A percentile compares a stretch with the other conserved stretches of the same genome.
Evolutionary conservation across 2,329 filamentous ascomycete species (phyloP).

Genomic region (Cytospora piceicola): DNA sequence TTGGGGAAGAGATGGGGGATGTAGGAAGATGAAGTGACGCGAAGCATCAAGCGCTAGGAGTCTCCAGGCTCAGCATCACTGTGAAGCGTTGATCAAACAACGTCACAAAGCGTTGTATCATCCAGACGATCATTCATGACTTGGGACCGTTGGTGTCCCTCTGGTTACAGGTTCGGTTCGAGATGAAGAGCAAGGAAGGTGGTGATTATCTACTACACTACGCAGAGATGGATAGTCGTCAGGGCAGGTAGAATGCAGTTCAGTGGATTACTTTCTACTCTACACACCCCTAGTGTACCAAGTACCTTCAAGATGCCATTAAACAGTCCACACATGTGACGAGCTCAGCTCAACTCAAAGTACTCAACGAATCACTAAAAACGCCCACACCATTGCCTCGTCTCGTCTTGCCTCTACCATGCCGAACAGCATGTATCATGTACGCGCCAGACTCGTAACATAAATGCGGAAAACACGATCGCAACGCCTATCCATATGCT

Average conservation of each 20-base stretch:
- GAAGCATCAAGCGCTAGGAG: background rate
- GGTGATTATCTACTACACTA: background rate
- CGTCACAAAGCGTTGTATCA: background rate
- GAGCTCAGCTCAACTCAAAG: constrained; percentile 23
- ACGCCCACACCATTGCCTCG: background rate
- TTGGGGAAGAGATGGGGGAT: background rate
- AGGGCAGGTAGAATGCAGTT: background rate
- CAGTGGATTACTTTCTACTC: constrained; percentile 3
- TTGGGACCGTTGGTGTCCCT: background rate
- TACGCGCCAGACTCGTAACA: constrained; percentile 3
- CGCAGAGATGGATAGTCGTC: background rate
- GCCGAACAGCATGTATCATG: constrained; percentile 13
- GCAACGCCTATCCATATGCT: constrained; percentile 25
- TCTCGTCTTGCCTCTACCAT: constrained; percentile 3
- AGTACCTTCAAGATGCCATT: constrained; percentile 1
- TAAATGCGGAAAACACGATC: background rate
- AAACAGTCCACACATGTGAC: constrained; percentile 7
- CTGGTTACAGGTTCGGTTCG: background rate
- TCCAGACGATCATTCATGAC: background rate
- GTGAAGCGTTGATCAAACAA: background rate
- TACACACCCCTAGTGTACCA: background rate
- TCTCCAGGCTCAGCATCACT: background rate
- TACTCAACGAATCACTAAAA: background rate
- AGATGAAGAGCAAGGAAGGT: background rate
- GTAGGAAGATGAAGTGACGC: background rate